phyloP scores from a whole-genome alignment of 1,284 basidiomycete species.

The Tranzscheliella williamsii region DNA sequence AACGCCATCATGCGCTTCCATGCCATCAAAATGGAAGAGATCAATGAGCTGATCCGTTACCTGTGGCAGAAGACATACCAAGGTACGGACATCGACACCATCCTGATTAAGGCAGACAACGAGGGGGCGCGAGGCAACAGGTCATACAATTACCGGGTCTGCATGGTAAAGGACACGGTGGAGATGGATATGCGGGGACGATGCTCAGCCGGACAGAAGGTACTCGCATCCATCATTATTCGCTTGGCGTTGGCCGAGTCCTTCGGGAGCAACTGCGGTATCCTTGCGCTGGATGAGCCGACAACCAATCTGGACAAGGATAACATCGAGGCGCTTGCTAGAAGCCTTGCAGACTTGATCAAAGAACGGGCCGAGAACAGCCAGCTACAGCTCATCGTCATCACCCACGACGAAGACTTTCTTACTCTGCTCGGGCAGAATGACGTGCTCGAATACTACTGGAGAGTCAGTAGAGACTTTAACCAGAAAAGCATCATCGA shows the following conservation, averaged over 20 bases:
- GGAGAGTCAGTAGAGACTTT: conserved; percentile 52
- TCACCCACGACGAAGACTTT: conserved; percentile 64
- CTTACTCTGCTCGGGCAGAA: conserved; percentile 48
- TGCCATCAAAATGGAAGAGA: conserved; percentile 98
- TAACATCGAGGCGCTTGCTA: conserved; percentile 91
- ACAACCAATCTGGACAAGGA: conserved; percentile 96
- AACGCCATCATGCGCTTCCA: conserved; percentile 98
- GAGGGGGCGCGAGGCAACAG: conserved; percentile 69
- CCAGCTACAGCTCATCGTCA: conserved; percentile 97
- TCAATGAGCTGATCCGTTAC: conserved; percentile 76
- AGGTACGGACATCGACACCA: conserved; percentile 97
- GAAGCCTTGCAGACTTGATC: conserved; percentile 75
- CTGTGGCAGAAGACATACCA: conserved; percentile 99
- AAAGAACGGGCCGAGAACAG: conserved; percentile 66
- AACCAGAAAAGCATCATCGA: conserved; percentile 48
- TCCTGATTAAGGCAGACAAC: conserved; percentile 89
- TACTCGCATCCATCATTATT: conserved; percentile 98
- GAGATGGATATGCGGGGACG: conserved; percentile 99
- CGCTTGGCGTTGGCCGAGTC: conserved; percentile 95
- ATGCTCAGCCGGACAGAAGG: conserved; percentile 98
- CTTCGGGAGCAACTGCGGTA: conserved; percentile 95
- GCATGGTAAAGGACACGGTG: conserved; percentile 96
- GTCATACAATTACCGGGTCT: conserved; percentile 96
- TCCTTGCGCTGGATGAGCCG: conserved; percentile 95
- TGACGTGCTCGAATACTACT: conserved; percentile 55